These are phyloP conservation scores for Hypomontagnella monticulosa DNA, from an alignment of 495 filamentous ascomycete species.

Conservation along the genomic window DNA sequence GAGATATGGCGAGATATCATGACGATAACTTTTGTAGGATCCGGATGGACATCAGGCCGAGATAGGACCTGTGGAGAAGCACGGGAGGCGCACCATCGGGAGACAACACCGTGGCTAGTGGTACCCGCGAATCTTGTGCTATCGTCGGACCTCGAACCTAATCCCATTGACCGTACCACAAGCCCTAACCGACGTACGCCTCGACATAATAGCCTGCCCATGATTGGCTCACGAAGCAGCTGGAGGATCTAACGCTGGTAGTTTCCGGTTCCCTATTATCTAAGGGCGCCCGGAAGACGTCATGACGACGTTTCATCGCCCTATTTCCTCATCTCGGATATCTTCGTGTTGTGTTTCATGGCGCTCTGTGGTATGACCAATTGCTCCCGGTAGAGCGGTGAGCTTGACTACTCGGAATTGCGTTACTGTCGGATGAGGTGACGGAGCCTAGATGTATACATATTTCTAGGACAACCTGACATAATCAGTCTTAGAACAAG, in stretches of 20 bases:
- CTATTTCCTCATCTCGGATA: not conserved
- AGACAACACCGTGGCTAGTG: not conserved
- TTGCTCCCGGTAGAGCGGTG: slow-evolving; percentile 15
- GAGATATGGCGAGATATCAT: slow-evolving; percentile 8
- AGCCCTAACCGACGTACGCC: slow-evolving; percentile 15
- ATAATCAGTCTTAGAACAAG: not conserved
- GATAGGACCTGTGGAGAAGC: not conserved
- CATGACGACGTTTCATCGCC: slow-evolving; percentile 12
- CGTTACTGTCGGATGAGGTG: slow-evolving; percentile 3
- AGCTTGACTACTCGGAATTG: slow-evolving; percentile 15
- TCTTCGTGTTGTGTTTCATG: slow-evolving; percentile 22
- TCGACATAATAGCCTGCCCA: not conserved
- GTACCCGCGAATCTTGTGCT: slow-evolving; percentile 13
- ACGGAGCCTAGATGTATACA: slow-evolving; percentile 15
- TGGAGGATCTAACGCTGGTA: not conserved
- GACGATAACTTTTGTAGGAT: not conserved
- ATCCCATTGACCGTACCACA: slow-evolving; percentile 10
- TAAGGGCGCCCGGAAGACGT: not conserved
- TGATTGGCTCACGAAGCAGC: slow-evolving; percentile 19
- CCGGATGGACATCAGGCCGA: not conserved
- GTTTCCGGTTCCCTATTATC: not conserved
- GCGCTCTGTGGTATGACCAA: slow-evolving; percentile 25
- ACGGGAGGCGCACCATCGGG: not conserved
- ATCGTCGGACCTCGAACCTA: slow-evolving; percentile 4
- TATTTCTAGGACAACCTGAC: not conserved